phyloP scores from a whole-genome alignment of 2,329 filamentous ascomycete species.

The Talaromyces piceae region DNA sequence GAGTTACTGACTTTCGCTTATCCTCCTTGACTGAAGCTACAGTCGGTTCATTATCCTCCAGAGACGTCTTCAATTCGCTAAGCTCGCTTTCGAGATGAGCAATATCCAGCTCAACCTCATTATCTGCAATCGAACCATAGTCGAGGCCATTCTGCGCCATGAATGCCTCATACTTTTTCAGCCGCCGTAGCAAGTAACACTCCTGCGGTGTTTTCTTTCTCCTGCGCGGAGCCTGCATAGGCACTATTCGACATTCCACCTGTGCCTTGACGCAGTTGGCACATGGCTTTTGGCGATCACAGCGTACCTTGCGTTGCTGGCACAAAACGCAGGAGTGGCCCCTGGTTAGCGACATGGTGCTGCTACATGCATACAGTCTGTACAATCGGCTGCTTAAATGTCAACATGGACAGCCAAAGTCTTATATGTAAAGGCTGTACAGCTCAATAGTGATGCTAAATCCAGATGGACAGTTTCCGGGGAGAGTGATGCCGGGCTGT shows the following conservation, averaged over 20 bases:
- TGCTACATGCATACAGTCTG: neutral
- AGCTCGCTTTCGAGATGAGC: neutral
- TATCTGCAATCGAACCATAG: constrained; percentile 53
- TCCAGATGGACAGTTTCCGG: neutral
- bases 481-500: neutral
- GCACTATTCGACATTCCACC: constrained; percentile 46
- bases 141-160: constrained; percentile 57
- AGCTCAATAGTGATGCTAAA: too few species aligned
- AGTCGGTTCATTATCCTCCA: neutral
- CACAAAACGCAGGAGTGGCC: constrained; percentile 57
- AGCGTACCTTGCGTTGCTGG: constrained; percentile 66
- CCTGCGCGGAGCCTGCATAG: constrained; percentile 41
- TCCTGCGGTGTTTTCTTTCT: constrained; percentile 57
- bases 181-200: constrained; percentile 58
- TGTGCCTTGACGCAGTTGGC: constrained; percentile 58
- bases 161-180: constrained; percentile 59
- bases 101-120: neutral
- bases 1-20: neutral
- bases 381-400: neutral
- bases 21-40: neutral
- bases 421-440: too few species aligned
- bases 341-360: neutral
- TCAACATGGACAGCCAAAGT: neutral
- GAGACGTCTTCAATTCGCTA: neutral
- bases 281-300: constrained; percentile 64